Base-by-base conservation (phyloP, 2,329 filamentous ascomycete species). In the Didymella glomerata region DNA sequence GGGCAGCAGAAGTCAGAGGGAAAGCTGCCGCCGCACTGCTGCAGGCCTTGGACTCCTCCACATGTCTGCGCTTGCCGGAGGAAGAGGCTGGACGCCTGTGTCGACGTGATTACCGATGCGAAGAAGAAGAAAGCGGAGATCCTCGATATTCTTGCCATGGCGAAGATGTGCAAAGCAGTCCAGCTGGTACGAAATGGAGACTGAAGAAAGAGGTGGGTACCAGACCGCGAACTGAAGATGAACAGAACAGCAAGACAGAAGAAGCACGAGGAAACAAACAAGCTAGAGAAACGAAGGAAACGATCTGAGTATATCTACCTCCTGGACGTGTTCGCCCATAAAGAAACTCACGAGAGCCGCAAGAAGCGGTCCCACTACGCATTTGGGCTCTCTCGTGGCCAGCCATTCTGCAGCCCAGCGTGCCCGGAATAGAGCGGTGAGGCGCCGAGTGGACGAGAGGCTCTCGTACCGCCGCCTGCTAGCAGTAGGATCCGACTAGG, bases 1-100 rank as follows among this genome's bases (percentile, higher is more conserved):
- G 83, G 76, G 71, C 90, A 93, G 80, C 90, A 92, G 73, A 93
- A 91, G 72, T 84, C 81, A 50, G 79, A 79, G 1, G 89, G 88
- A 22, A 91, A 81, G 28, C 78, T 80, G 27, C 77, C 61, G 24
- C 83, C 76, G 71, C 89, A 92, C 64, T 81, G 80, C 18, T 77
- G 74, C 55, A 86, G 74, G 16, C 61, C 83, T 49, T 74, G 66
- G 16, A 80, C 69, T 34, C 83, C 81, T 38, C 82, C 77, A 76
- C 88, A 90, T 36, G 80, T 82, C 40, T 62, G 48, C 51, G 68
- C 64, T 62, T 75, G 70, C 36, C 73, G 69, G 16, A 59, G 49
- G 32, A 76, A 68, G 54, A 78, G 68, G 46, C 62, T 59, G 1
- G 70, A 69, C 45, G 73, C 68, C 24, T 71, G 67, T 46, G 66